Percentiles rank a stretch among this genome's conserved stretches.
Evolutionary conservation across 2,329 filamentous ascomycete species (phyloP).

Genomic region (Stemphylium vesicarium): DNA sequence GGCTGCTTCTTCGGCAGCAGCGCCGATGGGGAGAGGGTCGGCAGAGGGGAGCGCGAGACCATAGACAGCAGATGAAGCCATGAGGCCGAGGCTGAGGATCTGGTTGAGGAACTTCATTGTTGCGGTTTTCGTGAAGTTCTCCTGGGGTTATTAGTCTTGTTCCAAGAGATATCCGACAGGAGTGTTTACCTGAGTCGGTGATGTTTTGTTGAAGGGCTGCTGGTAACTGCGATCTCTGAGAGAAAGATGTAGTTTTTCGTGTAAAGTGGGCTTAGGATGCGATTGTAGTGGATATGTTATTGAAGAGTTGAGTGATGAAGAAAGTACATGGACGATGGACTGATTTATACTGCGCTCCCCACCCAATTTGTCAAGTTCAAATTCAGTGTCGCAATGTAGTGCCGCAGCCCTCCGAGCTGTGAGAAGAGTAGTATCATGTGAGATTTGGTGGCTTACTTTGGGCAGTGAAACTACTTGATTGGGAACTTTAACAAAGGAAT

Average conservation of each 20-base stretch:
- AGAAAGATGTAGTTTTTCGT: not conserved
- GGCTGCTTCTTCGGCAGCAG: not conserved
- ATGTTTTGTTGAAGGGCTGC: not conserved
- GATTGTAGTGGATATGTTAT: not conserved
- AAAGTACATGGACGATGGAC: not conserved
- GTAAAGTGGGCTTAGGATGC: not conserved
- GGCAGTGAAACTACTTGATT: not conserved
- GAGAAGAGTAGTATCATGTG: not conserved
- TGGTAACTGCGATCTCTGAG: not conserved
- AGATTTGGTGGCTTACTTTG: not conserved
- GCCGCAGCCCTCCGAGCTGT: not conserved
- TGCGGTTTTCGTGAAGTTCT: not conserved
- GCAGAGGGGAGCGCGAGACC: not conserved
- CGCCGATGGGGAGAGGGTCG: not conserved
- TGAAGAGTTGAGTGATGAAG: not conserved
- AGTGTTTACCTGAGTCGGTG: not conserved
- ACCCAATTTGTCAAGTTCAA: not conserved
- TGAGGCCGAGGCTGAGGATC: not conserved
- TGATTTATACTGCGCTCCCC: not conserved
- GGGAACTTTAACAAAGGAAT: not conserved
- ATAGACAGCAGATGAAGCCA: not conserved
- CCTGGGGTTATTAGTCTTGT: not conserved
- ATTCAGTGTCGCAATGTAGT: too few species aligned
- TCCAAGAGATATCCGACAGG: not conserved
- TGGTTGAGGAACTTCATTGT: not conserved